A percentile compares a stretch with the other conserved stretches of the same genome.
Conservation (phyloP, 495 filamentous ascomycete genomes). For the Podospora australis region DNA sequence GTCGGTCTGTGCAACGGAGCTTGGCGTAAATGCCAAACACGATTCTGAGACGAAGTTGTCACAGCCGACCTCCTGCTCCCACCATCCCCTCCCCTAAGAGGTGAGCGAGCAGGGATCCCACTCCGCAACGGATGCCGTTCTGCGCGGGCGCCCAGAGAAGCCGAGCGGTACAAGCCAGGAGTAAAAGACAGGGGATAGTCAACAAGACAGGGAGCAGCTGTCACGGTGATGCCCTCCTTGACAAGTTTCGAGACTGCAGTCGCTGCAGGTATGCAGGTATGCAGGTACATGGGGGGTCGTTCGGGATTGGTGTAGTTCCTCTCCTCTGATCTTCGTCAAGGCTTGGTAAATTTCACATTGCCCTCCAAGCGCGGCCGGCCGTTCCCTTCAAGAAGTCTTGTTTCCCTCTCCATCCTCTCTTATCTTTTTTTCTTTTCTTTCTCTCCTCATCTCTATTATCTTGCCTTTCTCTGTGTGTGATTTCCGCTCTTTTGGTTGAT, state of each 20-base stretch:
- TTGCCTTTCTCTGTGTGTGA: slow-evolving; percentile 20
- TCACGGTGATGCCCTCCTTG: slow-evolving; percentile 20
- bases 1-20: slow-evolving; percentile 12
- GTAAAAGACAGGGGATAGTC: not conserved
- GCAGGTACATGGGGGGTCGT: too few species aligned
- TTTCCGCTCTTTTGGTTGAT: slow-evolving; percentile 32
- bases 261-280: slow-evolving; percentile 37
- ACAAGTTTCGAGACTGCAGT: slow-evolving; percentile 41
- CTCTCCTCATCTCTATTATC: slow-evolving; percentile 12
- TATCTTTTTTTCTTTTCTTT: slow-evolving; percentile 15
- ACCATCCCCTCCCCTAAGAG: slow-evolving; percentile 22
- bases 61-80: slow-evolving; percentile 35
- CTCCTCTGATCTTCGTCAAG: slow-evolving; percentile 4
- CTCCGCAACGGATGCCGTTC: slow-evolving; percentile 7
- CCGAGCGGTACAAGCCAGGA: slow-evolving; percentile 5
- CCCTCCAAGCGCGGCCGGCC: slow-evolving; percentile 16
- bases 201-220: slow-evolving; percentile 9
- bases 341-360: slow-evolving; percentile 35
- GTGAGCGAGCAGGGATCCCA: slow-evolving; percentile 12
- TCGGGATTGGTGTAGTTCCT: too few species aligned
- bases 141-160: slow-evolving; percentile 15
- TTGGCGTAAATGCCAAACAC: slow-evolving; percentile 39
- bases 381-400: slow-evolving; percentile 22
- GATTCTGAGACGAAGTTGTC: slow-evolving; percentile 43
- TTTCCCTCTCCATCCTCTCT: slow-evolving; percentile 24